phyloP scores from a whole-genome alignment of 371 early-diverging fungal genomes.

The Thermomucor indicae-seudaticae region DNA sequence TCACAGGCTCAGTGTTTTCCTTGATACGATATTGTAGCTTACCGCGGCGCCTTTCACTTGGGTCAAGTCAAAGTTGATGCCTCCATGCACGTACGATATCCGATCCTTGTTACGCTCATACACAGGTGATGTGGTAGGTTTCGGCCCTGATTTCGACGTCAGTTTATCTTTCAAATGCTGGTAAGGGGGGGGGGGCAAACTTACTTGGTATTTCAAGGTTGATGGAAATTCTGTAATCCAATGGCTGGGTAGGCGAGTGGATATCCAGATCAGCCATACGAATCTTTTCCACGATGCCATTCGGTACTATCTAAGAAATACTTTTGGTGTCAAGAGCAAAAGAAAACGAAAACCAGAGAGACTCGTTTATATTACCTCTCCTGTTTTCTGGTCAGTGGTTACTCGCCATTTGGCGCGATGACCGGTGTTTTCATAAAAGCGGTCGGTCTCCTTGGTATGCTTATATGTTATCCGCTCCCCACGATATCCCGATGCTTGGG shows the following conservation, averaged over 20 bases:
- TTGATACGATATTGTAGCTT: constrained; percentile 8
- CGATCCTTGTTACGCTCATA: constrained; percentile 72
- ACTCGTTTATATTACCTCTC: constrained; percentile 24
- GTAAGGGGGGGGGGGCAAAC: background rate
- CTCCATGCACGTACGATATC: constrained; percentile 66
- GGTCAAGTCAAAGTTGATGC: constrained; percentile 74
- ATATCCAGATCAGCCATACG: constrained; percentile 68
- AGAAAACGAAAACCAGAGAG: too few relatives aligned
- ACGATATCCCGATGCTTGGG: constrained; percentile 42
- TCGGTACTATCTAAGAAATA: constrained; percentile 39
- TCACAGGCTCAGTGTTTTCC: background rate
- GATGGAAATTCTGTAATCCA: constrained; percentile 74
- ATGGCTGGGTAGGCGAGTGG: constrained; percentile 60
- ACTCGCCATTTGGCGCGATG: constrained; percentile 52
- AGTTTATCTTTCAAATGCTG: background rate
- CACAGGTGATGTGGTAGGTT: constrained; percentile 30
- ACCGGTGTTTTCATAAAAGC: constrained; percentile 39
- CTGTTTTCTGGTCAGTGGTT: constrained; percentile 58
- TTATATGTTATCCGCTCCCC: constrained; percentile 55
- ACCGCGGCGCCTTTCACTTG: constrained; percentile 54
- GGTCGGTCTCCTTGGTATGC: constrained; percentile 68
- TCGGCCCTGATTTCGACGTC: constrained; percentile 3
- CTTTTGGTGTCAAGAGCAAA: background rate
- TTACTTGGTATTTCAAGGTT: constrained; percentile 63
- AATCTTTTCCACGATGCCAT: constrained; percentile 62